Evolutionary conservation across 2,329 filamentous ascomycete species (phyloP), one percentile per base, ranked within the genome.

Genomic region (Dactylellina sp.): DNA sequence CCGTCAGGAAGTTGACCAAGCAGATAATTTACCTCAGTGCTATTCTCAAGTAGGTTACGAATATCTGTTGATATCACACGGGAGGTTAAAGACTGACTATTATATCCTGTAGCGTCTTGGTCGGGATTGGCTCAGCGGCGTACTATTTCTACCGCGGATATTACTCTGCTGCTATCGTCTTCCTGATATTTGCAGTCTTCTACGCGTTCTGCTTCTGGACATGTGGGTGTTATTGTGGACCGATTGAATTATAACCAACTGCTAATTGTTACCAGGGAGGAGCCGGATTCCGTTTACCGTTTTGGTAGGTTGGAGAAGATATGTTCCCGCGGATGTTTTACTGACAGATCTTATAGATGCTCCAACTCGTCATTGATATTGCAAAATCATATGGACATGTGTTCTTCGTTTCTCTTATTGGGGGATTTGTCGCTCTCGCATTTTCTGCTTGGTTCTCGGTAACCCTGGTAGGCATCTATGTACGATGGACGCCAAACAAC

Each of bases 11-110:
- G 50, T 94, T 94, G 76, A 93, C 93, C 2, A 96, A 95, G 82
- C 87, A 92, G 79, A 93, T 97, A 77, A 96, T 97, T 80, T 97
- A 92, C 91, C 87, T 93, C 40, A 96, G 93, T 0, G 92, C 92
- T 11, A 94, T 97, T 57, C 84, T 96, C 65, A 96, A 97, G 76
- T 78, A 75, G 44, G 65, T 14, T 32, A 50, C 0, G 12, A 18
- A 24, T 5, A 14, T n/a, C n/a, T n/a, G n/a, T n/a, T n/a, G 20
- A 16, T 28, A 28, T 24, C 22, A 25, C 7, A 24, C 1, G n/a
- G 16, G 25, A 2, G 18, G 18, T 14, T 0, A 24, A 39, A n/a
- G n/a, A 22, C 56, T 76, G 50, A 75, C 49, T 14, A n/a, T n/a
- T n/a, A n/a, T n/a, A n/a, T 25, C 14, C 25, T 3, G 16, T 61